A percentile compares a stretch with the other conserved stretches of the same genome.
These are phyloP conservation scores for Leucocoprinus birnbaumii DNA, from an alignment of 768 basidiomycete species.

Conservation along the genomic window DNA sequence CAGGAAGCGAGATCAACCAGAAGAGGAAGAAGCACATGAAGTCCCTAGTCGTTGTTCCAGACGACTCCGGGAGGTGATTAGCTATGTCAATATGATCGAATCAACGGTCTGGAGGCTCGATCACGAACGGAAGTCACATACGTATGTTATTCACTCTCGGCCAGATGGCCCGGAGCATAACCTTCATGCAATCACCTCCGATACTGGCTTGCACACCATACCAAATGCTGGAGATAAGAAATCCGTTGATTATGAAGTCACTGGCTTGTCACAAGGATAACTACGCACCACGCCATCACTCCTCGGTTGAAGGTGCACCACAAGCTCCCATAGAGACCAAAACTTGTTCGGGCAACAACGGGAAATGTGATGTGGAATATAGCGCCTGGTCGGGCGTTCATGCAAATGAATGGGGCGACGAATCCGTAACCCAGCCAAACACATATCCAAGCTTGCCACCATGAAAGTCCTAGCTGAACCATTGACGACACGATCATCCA, in stretches of 20 bases:
- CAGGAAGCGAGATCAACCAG: constrained; percentile 77
- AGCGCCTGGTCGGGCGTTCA: constrained; percentile 78
- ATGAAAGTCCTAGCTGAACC: constrained; percentile 68
- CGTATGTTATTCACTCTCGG: constrained; percentile 67
- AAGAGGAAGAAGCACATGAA: constrained; percentile 86
- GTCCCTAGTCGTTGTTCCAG: constrained; percentile 73
- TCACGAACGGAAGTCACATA: constrained; percentile 31
- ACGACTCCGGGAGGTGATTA: constrained; percentile 69
- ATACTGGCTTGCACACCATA: constrained; percentile 81
- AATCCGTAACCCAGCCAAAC: constrained; percentile 64
- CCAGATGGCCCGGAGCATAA: constrained; percentile 77
- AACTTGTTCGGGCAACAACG: constrained; percentile 72
- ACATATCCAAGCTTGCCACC: constrained; percentile 87
- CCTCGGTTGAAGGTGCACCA: constrained; percentile 81
- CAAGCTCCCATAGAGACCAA: constrained; percentile 73
- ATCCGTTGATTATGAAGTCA: background rate
- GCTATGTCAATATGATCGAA: constrained; percentile 31
- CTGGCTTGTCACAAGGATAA: background rate
- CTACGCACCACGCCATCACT: constrained; percentile 64
- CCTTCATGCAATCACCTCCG: constrained; percentile 74
- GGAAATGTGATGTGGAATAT: constrained; percentile 76
- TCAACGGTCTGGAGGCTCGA: background rate
- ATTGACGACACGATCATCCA: constrained; percentile 81
- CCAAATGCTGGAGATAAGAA: constrained; percentile 48
- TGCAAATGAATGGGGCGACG: constrained; percentile 67